Percentiles rank a stretch among this genome's conserved stretches.
phyloP scores from a whole-genome alignment of 2,329 filamentous ascomycete genomes.

The Trichoderma aggressivum region DNA sequence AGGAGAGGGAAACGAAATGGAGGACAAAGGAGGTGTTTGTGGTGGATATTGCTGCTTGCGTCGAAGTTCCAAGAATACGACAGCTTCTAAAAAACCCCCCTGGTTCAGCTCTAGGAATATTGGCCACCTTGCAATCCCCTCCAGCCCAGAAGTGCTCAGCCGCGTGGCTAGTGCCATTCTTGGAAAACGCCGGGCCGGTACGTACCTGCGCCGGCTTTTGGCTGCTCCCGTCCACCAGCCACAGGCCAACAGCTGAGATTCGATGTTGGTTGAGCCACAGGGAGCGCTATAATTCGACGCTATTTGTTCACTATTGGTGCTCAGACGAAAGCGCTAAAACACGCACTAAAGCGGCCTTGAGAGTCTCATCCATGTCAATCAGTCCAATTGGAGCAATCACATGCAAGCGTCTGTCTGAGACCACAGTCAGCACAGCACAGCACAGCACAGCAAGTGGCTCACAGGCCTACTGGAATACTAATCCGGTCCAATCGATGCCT shows the following conservation, averaged over 20 bases:
- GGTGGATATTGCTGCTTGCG: constrained; percentile 9
- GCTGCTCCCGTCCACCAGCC: not conserved
- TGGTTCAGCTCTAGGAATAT: constrained; percentile 18
- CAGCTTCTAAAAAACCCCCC: constrained; percentile 14
- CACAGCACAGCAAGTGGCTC: not conserved
- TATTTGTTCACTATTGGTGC: not conserved
- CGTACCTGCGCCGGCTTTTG: not conserved
- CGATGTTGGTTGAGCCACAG: constrained; percentile 11
- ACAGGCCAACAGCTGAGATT: not conserved
- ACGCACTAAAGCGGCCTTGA: not conserved
- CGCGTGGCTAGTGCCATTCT: constrained; percentile 12
- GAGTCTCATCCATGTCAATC: not conserved
- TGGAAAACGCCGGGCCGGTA: not conserved
- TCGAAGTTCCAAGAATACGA: constrained; percentile 15
- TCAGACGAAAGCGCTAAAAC: not conserved
- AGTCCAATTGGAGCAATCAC: constrained; percentile 13
- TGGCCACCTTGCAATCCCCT: constrained; percentile 20
- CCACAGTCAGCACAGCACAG: not conserved
- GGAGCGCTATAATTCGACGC: not conserved
- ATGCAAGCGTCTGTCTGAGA: constrained; percentile 15
- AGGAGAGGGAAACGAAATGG: constrained; percentile 24
- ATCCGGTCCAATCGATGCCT: not conserved
- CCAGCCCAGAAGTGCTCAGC: constrained; percentile 7
- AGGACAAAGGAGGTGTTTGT: constrained; percentile 21
- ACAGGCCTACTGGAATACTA: not conserved